phyloP scores from a whole-genome alignment of 306 rosid species.

The Acacia crassicarpa region DNA sequence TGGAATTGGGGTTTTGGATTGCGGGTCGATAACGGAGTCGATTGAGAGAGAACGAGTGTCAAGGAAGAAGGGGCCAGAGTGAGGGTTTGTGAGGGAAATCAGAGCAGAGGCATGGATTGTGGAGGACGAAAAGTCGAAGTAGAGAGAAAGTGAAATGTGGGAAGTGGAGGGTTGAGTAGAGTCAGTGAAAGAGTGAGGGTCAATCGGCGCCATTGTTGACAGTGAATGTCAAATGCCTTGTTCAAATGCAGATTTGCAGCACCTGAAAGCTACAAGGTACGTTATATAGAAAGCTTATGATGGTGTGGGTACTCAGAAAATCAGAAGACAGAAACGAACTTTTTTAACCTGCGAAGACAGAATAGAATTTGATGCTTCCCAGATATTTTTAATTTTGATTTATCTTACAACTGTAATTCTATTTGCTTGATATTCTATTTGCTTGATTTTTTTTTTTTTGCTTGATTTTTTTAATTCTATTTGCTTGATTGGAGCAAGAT shows the following conservation, averaged over 20 bases:
- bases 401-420: no score
- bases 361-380: neutral
- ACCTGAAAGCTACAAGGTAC: no score
- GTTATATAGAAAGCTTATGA: no score
- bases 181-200: constrained; percentile 91
- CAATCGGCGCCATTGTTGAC: constrained; percentile 72
- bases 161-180: constrained; percentile 54
- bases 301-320: neutral
- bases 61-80: constrained; percentile 67
- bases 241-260: no score
- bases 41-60: constrained; percentile 72
- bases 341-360: neutral
- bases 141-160: constrained; percentile 61
- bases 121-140: constrained; percentile 66
- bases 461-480: neutral
- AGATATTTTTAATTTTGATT: neutral
- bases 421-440: no score
- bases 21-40: constrained; percentile 52
- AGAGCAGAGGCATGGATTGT: constrained; percentile 66
- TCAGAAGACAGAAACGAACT: no score
- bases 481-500: neutral
- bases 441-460: no score
- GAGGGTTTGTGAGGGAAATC: constrained; percentile 49
- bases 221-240: no score
- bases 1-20: constrained; percentile 41